Evolutionary conservation across 129 eudicot genomes (phyloP).

Genomic region (Gnaphalium uliginosum): DNA sequence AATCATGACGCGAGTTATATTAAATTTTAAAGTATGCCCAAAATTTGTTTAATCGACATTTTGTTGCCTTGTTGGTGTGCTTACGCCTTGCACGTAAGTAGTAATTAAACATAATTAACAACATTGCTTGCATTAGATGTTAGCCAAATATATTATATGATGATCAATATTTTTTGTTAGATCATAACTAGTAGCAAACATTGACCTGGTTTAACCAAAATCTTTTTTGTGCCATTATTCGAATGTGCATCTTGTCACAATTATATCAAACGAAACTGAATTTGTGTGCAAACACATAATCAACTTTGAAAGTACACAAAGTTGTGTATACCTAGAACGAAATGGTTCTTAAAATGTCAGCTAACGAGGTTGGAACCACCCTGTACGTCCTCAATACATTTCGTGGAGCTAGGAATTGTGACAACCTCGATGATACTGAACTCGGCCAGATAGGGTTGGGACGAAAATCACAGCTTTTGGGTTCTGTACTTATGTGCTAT

Average conservation of each 20-base stretch:
- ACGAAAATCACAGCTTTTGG: conserved; percentile 55
- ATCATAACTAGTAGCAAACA: neutral
- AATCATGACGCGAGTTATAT: neutral
- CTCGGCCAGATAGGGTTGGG: conserved; percentile 48
- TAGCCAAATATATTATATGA: neutral
- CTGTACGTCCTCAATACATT: conserved; percentile 65
- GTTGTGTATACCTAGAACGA: conserved; percentile 2
- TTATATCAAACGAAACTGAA: neutral
- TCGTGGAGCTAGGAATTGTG: conserved; percentile 48
- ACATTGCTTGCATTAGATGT: neutral
- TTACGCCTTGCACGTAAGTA: neutral
- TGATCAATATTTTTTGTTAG: too few relatives aligned
- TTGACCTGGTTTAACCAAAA: neutral
- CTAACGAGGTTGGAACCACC: conserved; percentile 41
- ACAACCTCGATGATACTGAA: conserved; percentile 64
- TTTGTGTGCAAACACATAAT: neutral
- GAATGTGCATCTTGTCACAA: neutral
- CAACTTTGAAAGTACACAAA: neutral
- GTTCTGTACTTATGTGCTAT: conserved; percentile 64
- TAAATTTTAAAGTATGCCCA: neutral
- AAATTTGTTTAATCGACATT: neutral
- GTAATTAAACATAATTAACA: neutral
- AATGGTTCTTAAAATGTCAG: neutral
- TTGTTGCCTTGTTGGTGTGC: neutral
- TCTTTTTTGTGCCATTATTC: neutral